These are phyloP conservation scores for Adenanthera pavonina DNA, from an alignment of 306 rosid genomes.

Conservation along the genomic window DNA sequence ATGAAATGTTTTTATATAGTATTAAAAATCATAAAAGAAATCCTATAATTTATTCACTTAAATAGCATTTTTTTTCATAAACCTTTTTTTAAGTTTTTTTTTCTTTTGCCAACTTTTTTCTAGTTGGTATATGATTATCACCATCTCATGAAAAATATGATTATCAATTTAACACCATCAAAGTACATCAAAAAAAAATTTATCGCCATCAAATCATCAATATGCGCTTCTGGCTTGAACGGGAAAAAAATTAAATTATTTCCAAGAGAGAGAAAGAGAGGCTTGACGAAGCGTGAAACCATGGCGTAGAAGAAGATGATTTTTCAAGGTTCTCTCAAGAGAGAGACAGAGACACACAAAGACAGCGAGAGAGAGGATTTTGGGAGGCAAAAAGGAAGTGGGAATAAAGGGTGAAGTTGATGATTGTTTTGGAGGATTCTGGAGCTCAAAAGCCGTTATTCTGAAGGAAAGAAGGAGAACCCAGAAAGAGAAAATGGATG, in stretches of 20 bases:
- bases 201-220: neutral
- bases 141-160: no score
- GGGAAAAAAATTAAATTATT: neutral
- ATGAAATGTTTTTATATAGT: no score
- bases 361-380: neutral
- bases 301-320: neutral
- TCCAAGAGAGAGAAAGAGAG: neutral
- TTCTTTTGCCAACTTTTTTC: no score
- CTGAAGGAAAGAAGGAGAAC: neutral
- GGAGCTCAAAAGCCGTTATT: neutral
- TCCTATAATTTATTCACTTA: no score
- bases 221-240: neutral
- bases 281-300: neutral
- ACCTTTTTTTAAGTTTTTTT: no score
- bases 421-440: neutral
- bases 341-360: neutral
- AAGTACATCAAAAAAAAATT: no score
- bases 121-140: no score
- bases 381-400: neutral
- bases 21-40: no score
- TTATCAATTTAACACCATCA: no score
- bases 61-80: no score
- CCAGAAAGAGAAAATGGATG: slow-evolving; percentile 13
- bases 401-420: neutral
- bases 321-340: neutral